phyloP scores from a whole-genome alignment of 139 green algal genomes.

The Chlorella ohadii region DNA sequence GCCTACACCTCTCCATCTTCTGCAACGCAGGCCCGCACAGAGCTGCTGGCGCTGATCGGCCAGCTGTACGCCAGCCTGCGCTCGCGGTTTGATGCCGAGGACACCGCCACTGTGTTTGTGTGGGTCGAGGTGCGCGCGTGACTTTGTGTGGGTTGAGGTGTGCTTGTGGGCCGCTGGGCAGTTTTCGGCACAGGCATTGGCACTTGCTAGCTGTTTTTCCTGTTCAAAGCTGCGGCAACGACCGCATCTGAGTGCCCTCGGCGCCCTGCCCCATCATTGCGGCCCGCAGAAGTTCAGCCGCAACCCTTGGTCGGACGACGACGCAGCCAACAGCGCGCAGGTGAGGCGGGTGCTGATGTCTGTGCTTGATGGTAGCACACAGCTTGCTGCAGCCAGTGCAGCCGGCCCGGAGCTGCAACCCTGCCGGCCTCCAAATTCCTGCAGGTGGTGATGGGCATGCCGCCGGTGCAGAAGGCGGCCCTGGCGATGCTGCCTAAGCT shows the following conservation, averaged over 20 bases:
- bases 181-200: too few relatives aligned
- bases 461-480: slow-evolving; percentile 79
- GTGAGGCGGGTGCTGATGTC: too few relatives aligned
- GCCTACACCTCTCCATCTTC: too few relatives aligned
- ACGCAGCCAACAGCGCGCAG: slow-evolving; percentile 47
- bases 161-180: too few relatives aligned
- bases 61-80: slow-evolving; percentile 49
- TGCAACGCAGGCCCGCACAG: slow-evolving; percentile 54
- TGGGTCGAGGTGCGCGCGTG: slow-evolving; percentile 66
- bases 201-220: too few relatives aligned
- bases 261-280: too few relatives aligned
- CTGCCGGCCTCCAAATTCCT: too few relatives aligned
- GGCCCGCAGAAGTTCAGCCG: slow-evolving; percentile 52
- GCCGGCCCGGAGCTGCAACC: too few relatives aligned
- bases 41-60: slow-evolving; percentile 70
- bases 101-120: slow-evolving; percentile 59
- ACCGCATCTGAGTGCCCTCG: too few relatives aligned
- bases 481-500: slow-evolving; percentile 69
- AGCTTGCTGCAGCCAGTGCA: too few relatives aligned
- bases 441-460: slow-evolving; percentile 53
- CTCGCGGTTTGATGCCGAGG: slow-evolving; percentile 49
- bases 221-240: too few relatives aligned
- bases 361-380: too few relatives aligned
- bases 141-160: slow-evolving; percentile 74
- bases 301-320: slow-evolving; percentile 67